A percentile compares a stretch with the other conserved stretches of the same genome.
phyloP scores from a whole-genome alignment of 495 filamentous ascomycete species.

The Xylaria cubensis region DNA sequence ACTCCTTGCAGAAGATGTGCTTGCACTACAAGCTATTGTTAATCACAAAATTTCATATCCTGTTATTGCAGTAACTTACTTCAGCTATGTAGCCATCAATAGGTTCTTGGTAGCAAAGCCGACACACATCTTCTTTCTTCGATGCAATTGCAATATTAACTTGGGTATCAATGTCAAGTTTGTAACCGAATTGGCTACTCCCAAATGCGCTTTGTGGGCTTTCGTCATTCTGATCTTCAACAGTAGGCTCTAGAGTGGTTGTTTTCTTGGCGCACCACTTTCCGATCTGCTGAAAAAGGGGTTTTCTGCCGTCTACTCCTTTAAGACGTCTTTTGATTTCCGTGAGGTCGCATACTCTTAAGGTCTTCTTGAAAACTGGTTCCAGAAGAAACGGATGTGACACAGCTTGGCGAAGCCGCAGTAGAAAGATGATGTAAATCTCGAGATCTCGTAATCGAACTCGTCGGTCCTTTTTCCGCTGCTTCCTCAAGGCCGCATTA shows the following conservation, averaged over 20 bases:
- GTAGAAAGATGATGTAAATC: background rate
- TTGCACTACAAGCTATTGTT: background rate
- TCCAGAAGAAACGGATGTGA: background rate
- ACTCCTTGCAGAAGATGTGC: constrained; percentile 1
- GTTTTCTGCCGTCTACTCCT: too few species aligned
- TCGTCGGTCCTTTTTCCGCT: background rate
- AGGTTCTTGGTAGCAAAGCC: constrained; percentile 5
- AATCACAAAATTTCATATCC: background rate
- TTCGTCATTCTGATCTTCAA: background rate
- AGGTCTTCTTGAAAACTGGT: background rate
- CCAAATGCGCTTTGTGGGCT: background rate
- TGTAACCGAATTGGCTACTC: background rate
- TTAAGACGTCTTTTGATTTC: background rate
- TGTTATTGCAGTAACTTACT: background rate
- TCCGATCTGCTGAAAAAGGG: background rate
- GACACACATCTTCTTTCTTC: constrained; percentile 7
- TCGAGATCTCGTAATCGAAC: background rate
- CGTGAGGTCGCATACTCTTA: background rate
- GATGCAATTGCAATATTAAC: background rate
- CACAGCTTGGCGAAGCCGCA: constrained; percentile 1
- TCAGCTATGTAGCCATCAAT: background rate
- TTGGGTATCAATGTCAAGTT: background rate
- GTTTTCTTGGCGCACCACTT: constrained; percentile 1
- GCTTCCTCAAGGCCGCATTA: background rate
- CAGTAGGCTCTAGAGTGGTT: too few species aligned